phyloP scores from a whole-genome alignment of 2,329 filamentous ascomycete genomes.

The Aureobasidium namibiae region DNA sequence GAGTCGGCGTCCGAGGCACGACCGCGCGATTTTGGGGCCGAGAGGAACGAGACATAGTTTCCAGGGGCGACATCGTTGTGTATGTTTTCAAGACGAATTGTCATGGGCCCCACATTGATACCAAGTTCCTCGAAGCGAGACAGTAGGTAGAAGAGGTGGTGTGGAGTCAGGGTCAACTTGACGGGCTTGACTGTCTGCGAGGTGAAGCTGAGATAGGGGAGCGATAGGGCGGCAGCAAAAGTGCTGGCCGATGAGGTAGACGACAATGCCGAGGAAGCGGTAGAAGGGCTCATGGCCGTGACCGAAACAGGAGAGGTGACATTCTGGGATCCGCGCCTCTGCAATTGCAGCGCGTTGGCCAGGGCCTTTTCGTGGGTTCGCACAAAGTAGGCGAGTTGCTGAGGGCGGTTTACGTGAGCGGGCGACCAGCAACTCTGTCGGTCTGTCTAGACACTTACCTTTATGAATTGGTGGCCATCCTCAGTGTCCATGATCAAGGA shows the following conservation, averaged over 20 bases:
- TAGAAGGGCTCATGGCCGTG: conserved; percentile 46
- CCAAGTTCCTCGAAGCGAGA: conserved; percentile 90
- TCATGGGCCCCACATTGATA: conserved; percentile 91
- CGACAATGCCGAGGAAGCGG: conserved; percentile 55
- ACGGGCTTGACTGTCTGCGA: conserved; percentile 81
- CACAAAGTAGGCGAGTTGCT: conserved; percentile 95
- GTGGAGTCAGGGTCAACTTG: conserved; percentile 85
- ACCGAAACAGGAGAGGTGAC: conserved; percentile 40
- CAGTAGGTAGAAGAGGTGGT: conserved; percentile 93
- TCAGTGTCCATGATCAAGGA: conserved; percentile 63
- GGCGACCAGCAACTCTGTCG: background rate
- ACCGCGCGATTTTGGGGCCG: conserved; percentile 71
- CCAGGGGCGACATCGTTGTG: conserved; percentile 78
- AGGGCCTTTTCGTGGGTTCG: conserved; percentile 95
- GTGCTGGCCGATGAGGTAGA: conserved; percentile 63
- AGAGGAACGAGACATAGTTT: conserved; percentile 93
- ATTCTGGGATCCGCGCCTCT: conserved; percentile 54
- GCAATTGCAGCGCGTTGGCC: conserved; percentile 86
- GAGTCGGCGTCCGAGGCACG: conserved; percentile 78
- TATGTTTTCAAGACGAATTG: conserved; percentile 87
- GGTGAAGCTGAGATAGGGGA: conserved; percentile 75
- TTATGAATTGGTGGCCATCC: conserved; percentile 84
- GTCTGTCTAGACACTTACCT: conserved; percentile 46
- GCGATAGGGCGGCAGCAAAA: conserved; percentile 76
- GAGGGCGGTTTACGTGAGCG: conserved; percentile 15